Base-by-base conservation (phyloP, 148 eudicot species). In the Hydrangea macrophylla region DNA sequence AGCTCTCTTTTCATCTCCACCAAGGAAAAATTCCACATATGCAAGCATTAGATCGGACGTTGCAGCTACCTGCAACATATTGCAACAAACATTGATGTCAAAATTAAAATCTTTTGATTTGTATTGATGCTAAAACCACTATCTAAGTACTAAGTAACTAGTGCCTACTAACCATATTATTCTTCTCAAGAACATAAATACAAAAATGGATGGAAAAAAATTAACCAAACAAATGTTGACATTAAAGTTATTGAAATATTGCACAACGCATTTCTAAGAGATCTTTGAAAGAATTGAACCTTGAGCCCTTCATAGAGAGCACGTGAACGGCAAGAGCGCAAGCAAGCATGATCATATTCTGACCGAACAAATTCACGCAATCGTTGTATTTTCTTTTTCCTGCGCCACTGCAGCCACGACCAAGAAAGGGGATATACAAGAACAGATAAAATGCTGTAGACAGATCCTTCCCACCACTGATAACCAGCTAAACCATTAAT, bases 401-500 rank as follows among this genome's bases (percentile, higher is more conserved):
- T 82, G 39, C 99, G 79, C 96, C 91, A 90, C 73, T 94, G 99
- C 83, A 88, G 70, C 99, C 99, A 94, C 69, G 99, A 85, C 96
- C 97, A 88, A 65, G 97, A 92, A 61, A 94, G 84, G 57, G 99
- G 99, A 83, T 86, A 94, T 42, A 84, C 88, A 70, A 90, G 55
- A 61, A 84, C 61, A 67, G 82, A 86, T 24, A 94, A 83, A 66
- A 94, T 87, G 74, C 85, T 75, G 64, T 90, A 82, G 18, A 90
- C 73, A 22, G 99, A 94, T 73, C 99, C 99, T 88, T 94, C 99
- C 99, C 99, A 94, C 99, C 97, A 90, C 73, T 94, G 91, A 79
- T 88, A 94, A 71, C 91, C 79, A 65, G 99, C 99, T 68, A 90
- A 61, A 7, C 82, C 86, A 76, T 94, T 94, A 53, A 91, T 80